phyloP scores from a whole-genome alignment of 2,329 filamentous ascomycete species.

The Trichophyton verrucosum region DNA sequence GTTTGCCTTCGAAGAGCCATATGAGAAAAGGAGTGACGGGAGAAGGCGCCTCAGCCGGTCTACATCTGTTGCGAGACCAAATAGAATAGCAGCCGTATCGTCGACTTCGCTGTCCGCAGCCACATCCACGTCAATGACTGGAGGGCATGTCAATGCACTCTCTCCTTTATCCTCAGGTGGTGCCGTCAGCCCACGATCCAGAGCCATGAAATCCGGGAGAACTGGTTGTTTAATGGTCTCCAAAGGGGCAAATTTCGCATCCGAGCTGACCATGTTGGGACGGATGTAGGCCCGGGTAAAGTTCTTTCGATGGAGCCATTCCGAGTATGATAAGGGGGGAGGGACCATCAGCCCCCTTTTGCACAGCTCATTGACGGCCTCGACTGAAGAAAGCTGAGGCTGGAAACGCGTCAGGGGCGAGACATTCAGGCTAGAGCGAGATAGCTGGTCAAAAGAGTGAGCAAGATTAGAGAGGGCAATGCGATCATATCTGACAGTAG shows the following conservation, averaged over 20 bases:
- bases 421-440: slow-evolving; percentile 7
- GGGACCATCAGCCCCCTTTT: slow-evolving; percentile 22
- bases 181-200: slow-evolving; percentile 30
- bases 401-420: not conserved
- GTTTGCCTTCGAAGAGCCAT: slow-evolving; percentile 30
- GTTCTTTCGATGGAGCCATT: slow-evolving; percentile 34
- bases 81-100: slow-evolving; percentile 30
- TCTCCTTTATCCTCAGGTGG: slow-evolving; percentile 20
- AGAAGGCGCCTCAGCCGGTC: slow-evolving; percentile 31
- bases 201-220: slow-evolving; percentile 26
- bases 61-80: slow-evolving; percentile 33
- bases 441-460: slow-evolving; percentile 23
- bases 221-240: slow-evolving; percentile 29
- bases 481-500: slow-evolving; percentile 29
- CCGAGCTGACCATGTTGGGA: slow-evolving; percentile 24
- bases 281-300: slow-evolving; percentile 33
- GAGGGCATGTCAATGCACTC: slow-evolving; percentile 25
- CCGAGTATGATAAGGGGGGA: slow-evolving; percentile 27
- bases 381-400: slow-evolving; percentile 10
- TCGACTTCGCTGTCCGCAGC: slow-evolving; percentile 29
- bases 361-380: slow-evolving; percentile 18
- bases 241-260: slow-evolving; percentile 28
- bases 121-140: slow-evolving; percentile 30
- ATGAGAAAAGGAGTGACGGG: slow-evolving; percentile 32
- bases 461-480: slow-evolving; percentile 28